These are phyloP conservation scores for Penicillium sp. DNA, from an alignment of 2,329 filamentous ascomycete species.

Conservation along the genomic window DNA sequence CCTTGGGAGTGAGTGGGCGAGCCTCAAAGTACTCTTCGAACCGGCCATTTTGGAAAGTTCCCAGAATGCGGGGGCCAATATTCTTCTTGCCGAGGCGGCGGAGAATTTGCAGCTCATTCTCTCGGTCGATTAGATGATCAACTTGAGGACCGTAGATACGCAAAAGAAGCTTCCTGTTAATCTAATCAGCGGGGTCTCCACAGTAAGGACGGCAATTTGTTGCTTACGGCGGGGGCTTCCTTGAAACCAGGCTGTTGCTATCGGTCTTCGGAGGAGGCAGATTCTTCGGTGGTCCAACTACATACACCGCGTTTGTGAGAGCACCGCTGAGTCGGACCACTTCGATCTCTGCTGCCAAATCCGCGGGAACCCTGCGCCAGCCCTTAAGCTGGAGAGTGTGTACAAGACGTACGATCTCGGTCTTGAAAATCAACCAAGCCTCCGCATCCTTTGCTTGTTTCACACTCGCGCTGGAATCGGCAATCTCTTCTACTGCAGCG, in stretches of 20 bases:
- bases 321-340: conserved; percentile 69
- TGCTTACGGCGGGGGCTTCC: conserved; percentile 54
- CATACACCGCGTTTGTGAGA: conserved; percentile 93
- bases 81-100: conserved; percentile 83
- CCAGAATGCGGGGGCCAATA: conserved; percentile 86
- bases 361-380: conserved; percentile 74
- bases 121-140: conserved; percentile 90
- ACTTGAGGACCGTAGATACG: conserved; percentile 94
- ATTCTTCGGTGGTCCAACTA: conserved; percentile 76
- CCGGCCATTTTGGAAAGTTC: conserved; percentile 89
- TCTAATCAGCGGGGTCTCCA: conserved; percentile 2
- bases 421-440: conserved; percentile 84
- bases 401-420: conserved; percentile 81
- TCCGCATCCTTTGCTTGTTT: conserved; percentile 66
- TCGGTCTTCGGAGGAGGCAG: conserved; percentile 47
- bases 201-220: not conserved
- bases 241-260: conserved; percentile 40
- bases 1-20: conserved; percentile 69
- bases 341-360: conserved; percentile 43
- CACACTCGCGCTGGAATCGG: conserved; percentile 44
- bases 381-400: conserved; percentile 89
- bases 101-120: conserved; percentile 83
- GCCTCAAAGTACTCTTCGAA: conserved; percentile 95
- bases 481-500: conserved; percentile 38
- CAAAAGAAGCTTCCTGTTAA: conserved; percentile 69